These are phyloP conservation scores for Verticillium klebahnii DNA, from an alignment of 2,329 filamentous ascomycete species.

Conservation along the genomic window DNA sequence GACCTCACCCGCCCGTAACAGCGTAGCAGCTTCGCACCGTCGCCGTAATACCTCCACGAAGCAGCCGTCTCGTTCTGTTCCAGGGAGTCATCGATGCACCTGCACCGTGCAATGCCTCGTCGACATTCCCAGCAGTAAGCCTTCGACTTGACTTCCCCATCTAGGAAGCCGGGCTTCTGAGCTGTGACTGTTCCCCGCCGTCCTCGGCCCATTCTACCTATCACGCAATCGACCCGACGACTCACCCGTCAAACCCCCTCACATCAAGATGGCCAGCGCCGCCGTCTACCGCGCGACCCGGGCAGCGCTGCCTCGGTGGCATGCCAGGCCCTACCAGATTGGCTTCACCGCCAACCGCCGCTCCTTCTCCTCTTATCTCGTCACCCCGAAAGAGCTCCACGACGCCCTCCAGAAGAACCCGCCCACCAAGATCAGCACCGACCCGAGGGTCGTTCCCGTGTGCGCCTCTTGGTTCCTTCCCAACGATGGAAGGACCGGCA, in stretches of 20 bases:
- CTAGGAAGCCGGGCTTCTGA: neutral
- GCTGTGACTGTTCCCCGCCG: conserved; percentile 7
- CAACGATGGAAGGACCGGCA: conserved; percentile 79
- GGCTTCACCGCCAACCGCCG: conserved; percentile 34
- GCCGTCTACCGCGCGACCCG: conserved; percentile 36
- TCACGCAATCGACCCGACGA: conserved; percentile 2
- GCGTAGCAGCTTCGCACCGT: neutral
- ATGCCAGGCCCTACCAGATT: conserved; percentile 24
- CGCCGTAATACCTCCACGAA: neutral
- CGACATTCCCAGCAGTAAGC: neutral
- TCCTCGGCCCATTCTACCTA: conserved; percentile 7
- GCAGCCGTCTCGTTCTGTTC: neutral
- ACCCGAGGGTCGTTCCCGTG: conserved; percentile 79
- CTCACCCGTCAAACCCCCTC: conserved; percentile 1
- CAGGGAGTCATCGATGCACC: neutral
- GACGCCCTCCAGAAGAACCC: conserved; percentile 80
- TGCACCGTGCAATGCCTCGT: neutral
- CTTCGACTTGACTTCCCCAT: neutral
- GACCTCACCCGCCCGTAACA: neutral
- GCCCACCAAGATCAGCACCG: conserved; percentile 71
- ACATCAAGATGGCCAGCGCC: conserved; percentile 36
- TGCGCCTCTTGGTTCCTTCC: conserved; percentile 96
- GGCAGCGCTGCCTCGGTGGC: conserved; percentile 27
- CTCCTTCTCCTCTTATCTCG: conserved; percentile 74
- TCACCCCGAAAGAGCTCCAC: conserved; percentile 77